Base-by-base conservation (phyloP, 495 filamentous ascomycete genomes). In the Aspergillus funiculosus region DNA sequence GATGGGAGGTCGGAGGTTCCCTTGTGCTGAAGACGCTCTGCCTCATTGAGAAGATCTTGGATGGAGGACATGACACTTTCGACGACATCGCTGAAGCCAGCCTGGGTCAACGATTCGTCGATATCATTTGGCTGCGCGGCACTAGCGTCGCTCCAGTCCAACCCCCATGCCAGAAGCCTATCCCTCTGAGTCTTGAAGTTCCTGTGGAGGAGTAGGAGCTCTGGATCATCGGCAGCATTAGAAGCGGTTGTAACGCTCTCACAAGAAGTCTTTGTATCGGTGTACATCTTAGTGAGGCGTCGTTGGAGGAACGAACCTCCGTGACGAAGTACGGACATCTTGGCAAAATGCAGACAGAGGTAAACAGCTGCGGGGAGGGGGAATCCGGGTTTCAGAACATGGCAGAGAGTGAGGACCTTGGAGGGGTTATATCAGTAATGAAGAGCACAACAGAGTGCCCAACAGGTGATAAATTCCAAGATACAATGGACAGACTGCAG, bases 1-100 rank as follows among this genome's bases (percentile, higher is more conserved):
- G 69, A 60, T 17, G 66, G 60, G 6, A 67, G 43, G 28, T 59
- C 63, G 1, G 67, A 62, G 31, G 71, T 62, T 34, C 75, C 73
- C 18, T 72, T 66, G 50, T 71, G 74, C 70, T 83, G 86, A n/a
- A 94, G 68, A 24, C 77, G 75, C 61, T 95, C 89, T 13, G 87
- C 87, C 58, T 94, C 86, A 31, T 86, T 85, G 26, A 94, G 73
- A 18, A 90, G 81, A 45, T 89, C 86, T 62, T 88, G 87, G 58
- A 95, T 95, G 5, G 85, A 87, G 14, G 79, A 80, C 81, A 96
- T 86, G 40, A 95, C 87, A 60, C 86, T 92, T 35, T 81, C 81
- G 8, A 95, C 90, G 2, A 91, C 75, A 65, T 94, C 87, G 51
- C 85, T 89, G 43, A 91, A 75, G 21, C 89, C 89, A 38, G 89